phyloP scores from a whole-genome alignment of 2,329 filamentous ascomycete genomes.

The Xylaria hypoxylon region DNA sequence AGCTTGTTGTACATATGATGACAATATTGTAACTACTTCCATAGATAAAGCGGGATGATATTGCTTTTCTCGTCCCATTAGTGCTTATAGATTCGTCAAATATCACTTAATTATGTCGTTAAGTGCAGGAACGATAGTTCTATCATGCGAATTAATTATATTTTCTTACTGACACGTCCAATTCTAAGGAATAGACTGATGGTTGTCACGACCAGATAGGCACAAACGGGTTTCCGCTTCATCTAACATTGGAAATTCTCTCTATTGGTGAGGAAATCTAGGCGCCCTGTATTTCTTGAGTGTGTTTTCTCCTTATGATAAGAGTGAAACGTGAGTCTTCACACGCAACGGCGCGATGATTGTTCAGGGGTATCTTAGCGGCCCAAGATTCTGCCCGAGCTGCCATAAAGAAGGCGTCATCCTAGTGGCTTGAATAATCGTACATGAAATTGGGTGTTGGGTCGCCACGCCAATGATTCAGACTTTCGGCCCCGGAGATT shows the following conservation, averaged over 20 bases:
- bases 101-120: neutral
- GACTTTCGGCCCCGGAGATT: conserved; percentile 21
- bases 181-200: conserved; percentile 15
- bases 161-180: conserved; percentile 19
- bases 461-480: conserved; percentile 31
- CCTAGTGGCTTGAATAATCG: conserved; percentile 33
- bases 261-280: conserved; percentile 41
- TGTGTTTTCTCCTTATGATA: conserved; percentile 26
- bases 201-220: conserved; percentile 19
- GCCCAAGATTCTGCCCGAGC: conserved; percentile 33
- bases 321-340: conserved; percentile 26
- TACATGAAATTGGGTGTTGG: conserved; percentile 34
- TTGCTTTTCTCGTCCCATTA: neutral
- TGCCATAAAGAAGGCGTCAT: conserved; percentile 25
- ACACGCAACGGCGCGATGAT: conserved; percentile 24
- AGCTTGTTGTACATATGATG: conserved; percentile 26
- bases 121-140: conserved; percentile 1
- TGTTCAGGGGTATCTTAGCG: conserved; percentile 34
- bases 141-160: conserved; percentile 27
- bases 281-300: conserved; percentile 34
- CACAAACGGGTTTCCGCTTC: conserved; percentile 21
- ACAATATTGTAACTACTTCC: conserved; percentile 3
- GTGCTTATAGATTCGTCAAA: conserved; percentile 10
- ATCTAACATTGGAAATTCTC: conserved; percentile 38
- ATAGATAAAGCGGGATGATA: conserved; percentile 8